Percentiles rank a stretch among this genome's conserved stretches.
phyloP scores from a whole-genome alignment of 2,329 filamentous ascomycete genomes.

The Aureobasidium sp. region DNA sequence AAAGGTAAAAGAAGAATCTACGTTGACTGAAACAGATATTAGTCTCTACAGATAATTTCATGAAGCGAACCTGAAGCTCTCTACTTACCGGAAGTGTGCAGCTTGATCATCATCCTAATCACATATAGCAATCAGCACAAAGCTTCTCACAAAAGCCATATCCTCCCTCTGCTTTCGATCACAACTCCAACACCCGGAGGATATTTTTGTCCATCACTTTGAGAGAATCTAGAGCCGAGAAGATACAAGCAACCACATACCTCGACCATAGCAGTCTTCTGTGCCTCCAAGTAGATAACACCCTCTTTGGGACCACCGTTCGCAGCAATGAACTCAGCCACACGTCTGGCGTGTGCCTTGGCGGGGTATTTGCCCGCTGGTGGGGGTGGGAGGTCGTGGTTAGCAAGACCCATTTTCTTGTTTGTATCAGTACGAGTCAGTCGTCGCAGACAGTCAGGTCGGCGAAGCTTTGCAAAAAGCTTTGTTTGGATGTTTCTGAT shows the following conservation, averaged over 20 bases:
- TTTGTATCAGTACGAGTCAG: neutral
- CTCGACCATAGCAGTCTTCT: conserved; percentile 72
- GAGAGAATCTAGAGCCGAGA: too few relatives aligned
- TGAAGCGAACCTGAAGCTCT: too few relatives aligned
- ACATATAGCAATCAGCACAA: neutral
- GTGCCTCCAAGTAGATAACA: conserved; percentile 81
- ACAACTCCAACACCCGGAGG: too few relatives aligned
- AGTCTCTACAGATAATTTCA: too few relatives aligned
- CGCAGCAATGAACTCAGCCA: conserved; percentile 68
- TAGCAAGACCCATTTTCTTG: conserved; percentile 24
- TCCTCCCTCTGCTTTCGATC: neutral
- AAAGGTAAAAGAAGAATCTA: conserved; percentile 90
- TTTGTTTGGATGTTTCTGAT: neutral
- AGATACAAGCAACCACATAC: conserved; percentile 21
- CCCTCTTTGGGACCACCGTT: conserved; percentile 58
- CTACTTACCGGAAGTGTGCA: conserved; percentile 13
- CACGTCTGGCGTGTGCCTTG: conserved; percentile 76
- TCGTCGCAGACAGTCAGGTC: neutral
- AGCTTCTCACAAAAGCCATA: neutral
- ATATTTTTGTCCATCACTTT: too few relatives aligned
- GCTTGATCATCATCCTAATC: conserved; percentile 70
- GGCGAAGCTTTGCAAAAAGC: neutral
- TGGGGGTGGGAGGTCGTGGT: conserved; percentile 29
- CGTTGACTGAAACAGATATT: too few relatives aligned
- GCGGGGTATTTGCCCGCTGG: conserved; percentile 61